Evolutionary conservation across 106 monocot species (phyloP), one percentile per base, ranked within the genome.

Genomic region (Allium fistulosum): DNA sequence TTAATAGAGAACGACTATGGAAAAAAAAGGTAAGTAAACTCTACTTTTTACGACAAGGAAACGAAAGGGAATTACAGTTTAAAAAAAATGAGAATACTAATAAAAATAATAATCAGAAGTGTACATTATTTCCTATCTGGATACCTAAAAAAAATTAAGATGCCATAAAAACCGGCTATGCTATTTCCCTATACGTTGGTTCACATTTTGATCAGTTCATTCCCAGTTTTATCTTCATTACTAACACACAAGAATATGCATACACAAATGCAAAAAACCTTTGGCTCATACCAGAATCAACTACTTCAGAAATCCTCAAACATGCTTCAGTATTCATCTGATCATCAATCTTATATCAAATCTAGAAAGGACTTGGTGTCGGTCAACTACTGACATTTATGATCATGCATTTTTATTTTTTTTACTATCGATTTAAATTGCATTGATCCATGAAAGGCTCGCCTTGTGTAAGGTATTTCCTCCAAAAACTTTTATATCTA

Each of bases 391-490:
- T 59, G n/a, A 37, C 59, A 51, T 63, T 47, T 53, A 14, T 9
- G 18, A 53, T 53, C 46, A 47, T 27, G 46, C 9, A 6, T 11
- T 17, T n/a, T n/a, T 49, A 45, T 46, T 28, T 7, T 13, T 11
- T 50, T 11, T 4, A 58, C 63, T 81, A 90, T 6, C 69, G 74
- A 50, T 73, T 82, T 18, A 79, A 82, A 67, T 89, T 89, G 76
- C 89, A 89, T 48, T 89, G 77, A 65, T 82, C 80, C 89, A 89
- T 89, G 60, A 82, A 89, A 53, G 4, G 74, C 46, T 82, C 74
- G 0, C 53, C 75, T 63, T 57, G 74, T 4, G 62, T 79, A 18
- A 89, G 75, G 63, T 75, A 89, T 57, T 75, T 85, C 63, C 55
- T 77, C 89, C 89, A 89, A 72, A 82, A 85, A 11, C 14, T 66